These are phyloP conservation scores for Solanum sitiens DNA, from an alignment of 257 asterid species.

Conservation along the genomic window DNA sequence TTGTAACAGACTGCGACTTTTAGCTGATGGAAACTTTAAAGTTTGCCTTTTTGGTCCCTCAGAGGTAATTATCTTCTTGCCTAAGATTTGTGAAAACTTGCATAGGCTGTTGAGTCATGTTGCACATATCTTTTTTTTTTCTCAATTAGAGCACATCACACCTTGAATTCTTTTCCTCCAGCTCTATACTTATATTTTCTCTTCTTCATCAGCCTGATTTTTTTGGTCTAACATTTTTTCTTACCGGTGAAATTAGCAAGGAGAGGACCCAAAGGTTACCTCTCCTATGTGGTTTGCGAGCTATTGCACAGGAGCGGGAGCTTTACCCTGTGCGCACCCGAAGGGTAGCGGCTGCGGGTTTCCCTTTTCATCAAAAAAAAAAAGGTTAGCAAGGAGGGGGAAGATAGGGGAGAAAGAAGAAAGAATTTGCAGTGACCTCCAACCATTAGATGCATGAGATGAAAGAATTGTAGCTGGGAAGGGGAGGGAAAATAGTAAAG, in stretches of 20 bases:
- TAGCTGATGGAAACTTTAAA: slow-evolving; percentile 96
- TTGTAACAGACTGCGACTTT: slow-evolving; percentile 84
- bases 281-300: no score
- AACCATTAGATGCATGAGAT: background rate
- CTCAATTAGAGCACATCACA: background rate
- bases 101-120: background rate
- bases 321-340: no score
- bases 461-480: background rate
- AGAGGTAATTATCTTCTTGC: slow-evolving; percentile 45
- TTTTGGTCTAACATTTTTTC: background rate
- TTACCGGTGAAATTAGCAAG: background rate
- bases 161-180: background rate
- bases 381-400: background rate
- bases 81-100: background rate
- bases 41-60: slow-evolving; percentile 98
- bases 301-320: no score
- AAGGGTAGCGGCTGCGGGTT: no score
- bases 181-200: background rate
- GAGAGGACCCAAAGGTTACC: no score
- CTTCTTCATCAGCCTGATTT: background rate
- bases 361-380: no score
- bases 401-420: background rate
- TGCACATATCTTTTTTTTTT: background rate
- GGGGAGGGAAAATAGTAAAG: background rate
- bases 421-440: background rate